A percentile compares a stretch with the other conserved stretches of the same genome.
phyloP scores from a whole-genome alignment of 805 yeast species.

The Saccharomyces mikatae region DNA sequence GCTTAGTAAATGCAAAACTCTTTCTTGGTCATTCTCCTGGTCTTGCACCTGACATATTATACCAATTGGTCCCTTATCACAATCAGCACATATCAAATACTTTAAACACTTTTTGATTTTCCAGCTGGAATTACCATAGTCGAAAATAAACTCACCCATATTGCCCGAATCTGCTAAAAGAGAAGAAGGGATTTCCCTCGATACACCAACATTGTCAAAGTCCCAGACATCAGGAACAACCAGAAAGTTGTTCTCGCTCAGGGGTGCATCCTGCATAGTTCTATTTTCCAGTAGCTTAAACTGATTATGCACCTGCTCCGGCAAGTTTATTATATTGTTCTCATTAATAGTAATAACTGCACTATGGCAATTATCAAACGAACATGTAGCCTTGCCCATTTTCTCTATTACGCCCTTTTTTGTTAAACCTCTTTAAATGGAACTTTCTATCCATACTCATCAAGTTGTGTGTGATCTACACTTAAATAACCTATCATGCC shows the following conservation, averaged over 20 bases:
- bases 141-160: slow-evolving; percentile 12
- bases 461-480: background rate
- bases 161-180: slow-evolving; percentile 8
- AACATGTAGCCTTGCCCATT: slow-evolving; percentile 20
- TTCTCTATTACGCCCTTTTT: background rate
- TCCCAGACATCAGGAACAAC: slow-evolving; percentile 60
- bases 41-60: slow-evolving; percentile 40
- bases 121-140: slow-evolving; percentile 16
- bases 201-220: slow-evolving; percentile 72
- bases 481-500: background rate
- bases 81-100: slow-evolving; percentile 61
- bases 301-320: slow-evolving; percentile 7
- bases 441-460: background rate
- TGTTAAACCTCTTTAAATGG: background rate
- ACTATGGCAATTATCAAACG: slow-evolving; percentile 20
- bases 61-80: slow-evolving; percentile 74
- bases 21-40: slow-evolving; percentile 11
- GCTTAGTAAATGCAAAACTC: slow-evolving; percentile 38
- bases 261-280: background rate
- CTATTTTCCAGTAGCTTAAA: slow-evolving; percentile 17
- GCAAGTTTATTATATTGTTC: slow-evolving; percentile 5
- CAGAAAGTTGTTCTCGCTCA: slow-evolving; percentile 29
- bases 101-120: slow-evolving; percentile 38
- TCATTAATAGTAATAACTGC: slow-evolving; percentile 12
- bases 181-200: slow-evolving; percentile 32